These are phyloP conservation scores for Rhynchosporium agropyri DNA, from an alignment of 2,329 filamentous ascomycete species.

Conservation along the genomic window DNA sequence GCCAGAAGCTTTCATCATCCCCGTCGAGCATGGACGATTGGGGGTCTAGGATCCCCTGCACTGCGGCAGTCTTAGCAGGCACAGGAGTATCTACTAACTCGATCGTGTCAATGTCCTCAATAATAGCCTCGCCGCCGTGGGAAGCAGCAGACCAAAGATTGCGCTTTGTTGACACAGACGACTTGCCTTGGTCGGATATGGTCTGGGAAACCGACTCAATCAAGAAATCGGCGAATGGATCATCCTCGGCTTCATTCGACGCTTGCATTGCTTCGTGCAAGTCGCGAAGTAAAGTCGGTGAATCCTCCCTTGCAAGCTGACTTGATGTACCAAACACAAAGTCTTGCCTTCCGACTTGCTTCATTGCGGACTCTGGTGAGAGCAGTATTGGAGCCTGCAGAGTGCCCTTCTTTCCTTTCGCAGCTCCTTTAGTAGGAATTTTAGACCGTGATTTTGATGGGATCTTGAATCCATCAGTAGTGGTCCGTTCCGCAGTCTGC, in stretches of 20 bases:
- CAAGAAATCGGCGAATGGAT: conserved; percentile 44
- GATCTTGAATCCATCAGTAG: conserved; percentile 32
- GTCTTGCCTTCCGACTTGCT: conserved; percentile 68
- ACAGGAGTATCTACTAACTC: conserved; percentile 53
- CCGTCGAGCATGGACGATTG: conserved; percentile 1
- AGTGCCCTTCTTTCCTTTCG: conserved; percentile 46
- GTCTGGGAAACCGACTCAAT: conserved; percentile 33
- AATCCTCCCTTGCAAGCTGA: conserved; percentile 74
- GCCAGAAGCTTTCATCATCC: conserved; percentile 32
- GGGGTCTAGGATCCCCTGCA: conserved; percentile 1
- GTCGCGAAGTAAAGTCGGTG: conserved; percentile 65
- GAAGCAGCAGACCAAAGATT: conserved; percentile 73
- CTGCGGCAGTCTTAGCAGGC: conserved; percentile 20
- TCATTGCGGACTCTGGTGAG: conserved; percentile 69
- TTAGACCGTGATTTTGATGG: conserved; percentile 34
- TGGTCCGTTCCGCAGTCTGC: conserved; percentile 19
- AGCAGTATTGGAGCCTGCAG: conserved; percentile 56
- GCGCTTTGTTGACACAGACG: conserved; percentile 25
- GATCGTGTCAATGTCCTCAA: conserved; percentile 59
- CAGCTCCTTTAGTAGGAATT: conserved; percentile 35
- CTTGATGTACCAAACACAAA: conserved; percentile 87
- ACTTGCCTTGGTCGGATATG: conserved; percentile 17
- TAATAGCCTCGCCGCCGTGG: conserved; percentile 64
- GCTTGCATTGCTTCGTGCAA: conserved; percentile 62
- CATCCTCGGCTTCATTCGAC: conserved; percentile 53